Evolutionary conservation across 768 basidiomycete species (phyloP).

Genomic region (Phlebiopsis gigantea): DNA sequence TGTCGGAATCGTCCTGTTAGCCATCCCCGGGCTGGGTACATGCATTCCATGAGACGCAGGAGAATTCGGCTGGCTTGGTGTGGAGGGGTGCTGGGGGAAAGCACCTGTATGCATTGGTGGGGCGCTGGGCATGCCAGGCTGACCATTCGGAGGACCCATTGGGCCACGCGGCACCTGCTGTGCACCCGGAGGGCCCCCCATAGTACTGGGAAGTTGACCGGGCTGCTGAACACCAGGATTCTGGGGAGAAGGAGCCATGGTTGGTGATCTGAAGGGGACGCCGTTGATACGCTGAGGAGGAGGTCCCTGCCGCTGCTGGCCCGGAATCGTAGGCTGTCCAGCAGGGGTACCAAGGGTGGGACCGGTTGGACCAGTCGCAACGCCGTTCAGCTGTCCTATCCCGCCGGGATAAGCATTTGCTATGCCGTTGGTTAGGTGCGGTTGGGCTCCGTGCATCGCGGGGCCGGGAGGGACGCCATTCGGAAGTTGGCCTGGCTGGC

Average conservation of each 20-base stretch:
- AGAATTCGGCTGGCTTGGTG: slow-evolving; percentile 51
- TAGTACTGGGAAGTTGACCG: slow-evolving; percentile 29
- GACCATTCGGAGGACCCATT: slow-evolving; percentile 48
- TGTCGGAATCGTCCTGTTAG: slow-evolving; percentile 34
- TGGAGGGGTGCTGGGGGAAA: slow-evolving; percentile 34
- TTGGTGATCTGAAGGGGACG: slow-evolving; percentile 55
- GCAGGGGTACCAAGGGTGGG: slow-evolving; percentile 9
- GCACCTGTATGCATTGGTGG: slow-evolving; percentile 24
- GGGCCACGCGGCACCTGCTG: slow-evolving; percentile 40
- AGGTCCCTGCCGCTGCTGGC: slow-evolving; percentile 23
- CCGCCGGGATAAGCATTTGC: slow-evolving; percentile 14
- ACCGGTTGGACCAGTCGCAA: slow-evolving; percentile 15
- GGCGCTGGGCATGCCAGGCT: slow-evolving; percentile 32
- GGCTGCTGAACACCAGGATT: slow-evolving; percentile 30
- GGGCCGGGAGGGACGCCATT: slow-evolving; percentile 22
- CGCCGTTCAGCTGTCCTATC: slow-evolving; percentile 39
- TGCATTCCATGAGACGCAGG: slow-evolving; percentile 41
- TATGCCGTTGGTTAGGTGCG: slow-evolving; percentile 18
- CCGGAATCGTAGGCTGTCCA: slow-evolving; percentile 29
- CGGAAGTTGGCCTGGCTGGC: not conserved
- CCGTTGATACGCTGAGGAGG: slow-evolving; percentile 39
- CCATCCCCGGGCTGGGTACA: slow-evolving; percentile 56
- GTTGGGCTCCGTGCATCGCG: slow-evolving; percentile 21
- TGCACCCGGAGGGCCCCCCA: slow-evolving; percentile 44
- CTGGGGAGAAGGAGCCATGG: slow-evolving; percentile 58